Base-by-base conservation (phyloP, 306 rosid genomes). In the Acacia crassicarpa region DNA sequence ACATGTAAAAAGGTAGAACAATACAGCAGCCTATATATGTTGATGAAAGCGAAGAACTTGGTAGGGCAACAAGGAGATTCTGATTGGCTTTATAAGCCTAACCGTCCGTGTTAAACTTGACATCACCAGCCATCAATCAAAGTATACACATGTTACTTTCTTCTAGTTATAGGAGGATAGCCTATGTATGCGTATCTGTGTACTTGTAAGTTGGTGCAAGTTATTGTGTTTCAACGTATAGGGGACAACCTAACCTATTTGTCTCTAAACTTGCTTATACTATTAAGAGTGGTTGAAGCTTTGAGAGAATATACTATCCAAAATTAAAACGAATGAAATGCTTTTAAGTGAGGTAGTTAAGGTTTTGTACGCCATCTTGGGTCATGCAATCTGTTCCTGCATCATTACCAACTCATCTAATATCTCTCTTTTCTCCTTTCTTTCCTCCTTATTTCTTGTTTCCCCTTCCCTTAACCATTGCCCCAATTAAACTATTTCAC, bases 341-440 rank as follows among this genome's bases (percentile, higher is more conserved):
- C 84, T 87, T 72, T 72, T 68, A 73, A 78, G 90, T 53, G 48
- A 89, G 87, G 93, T 87, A 81, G 98, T 91, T 93, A 83, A 80
- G 90, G 89, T 84, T 83, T 85, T 85, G 78, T 87, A 85, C 90
- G 85, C 86, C 83, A 87, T 83, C 89, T 89, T 83, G 85, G 92
- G 80, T 92, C 97, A 93, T 90, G 99, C 94, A 85, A 85, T 88
- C 84, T 83, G 93, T 84, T 86, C 88, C 91, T 89, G 35, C 87
- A 89, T 88, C 91, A 91, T 90, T 91, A 89, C 91, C 92, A 86
- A 89, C 90, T 82, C 81, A 86, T 78, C 70, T 62, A 80, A 80
- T 78, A 84, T 78, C 75, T 80, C 66, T 78, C 77, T 27, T 58
- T 81, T 1, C 67, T 66, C 77, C 65, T 74, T 76, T 83, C 81